Base-by-base conservation (phyloP, 2,329 filamentous ascomycete species). In the Arthrobotrys musiformis region DNA sequence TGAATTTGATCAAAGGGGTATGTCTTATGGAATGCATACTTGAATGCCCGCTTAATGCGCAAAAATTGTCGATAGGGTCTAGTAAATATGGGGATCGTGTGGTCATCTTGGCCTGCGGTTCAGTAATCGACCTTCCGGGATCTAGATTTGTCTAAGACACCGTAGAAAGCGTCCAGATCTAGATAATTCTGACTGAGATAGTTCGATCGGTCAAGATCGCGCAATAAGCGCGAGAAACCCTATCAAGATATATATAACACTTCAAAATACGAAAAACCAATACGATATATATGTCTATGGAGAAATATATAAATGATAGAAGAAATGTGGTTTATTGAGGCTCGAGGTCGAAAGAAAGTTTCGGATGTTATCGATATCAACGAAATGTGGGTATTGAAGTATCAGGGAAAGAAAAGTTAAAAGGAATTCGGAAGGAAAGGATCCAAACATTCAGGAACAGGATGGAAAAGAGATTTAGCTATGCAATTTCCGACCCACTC, bases 41-140 rank as follows among this genome's bases (percentile, higher is more conserved):
- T 15, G 69, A 66, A 13, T 73, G 69, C 1, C 69, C 69, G 19
- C 69, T 73, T 1, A 73, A 60, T 8, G 69, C 69, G 50, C 69
- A 73, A 40, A 73, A 73, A 40, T 67, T 67, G 2, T 48, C 61
- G 30, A 73, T 73, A 6, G 69, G 69, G 24, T 73, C 69, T 46
- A 73, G 35, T 4, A 60, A 58, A 24, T 60, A 73, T 4, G 69
- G 69, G 9, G 69, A 64, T n/a, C 52, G 2, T 8, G 64, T 44
- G 15, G 22, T 56, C n/a, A 52, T 52, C 9, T 11, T 30, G 2
- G 24, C 5, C 30, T 4, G n/a, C n/a, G 13, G 48, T 52, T 48
- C 6, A 48, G 7, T 48, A 48, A 48, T 48, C 44, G 22, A 3
- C 8, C n/a, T 42, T 1, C n/a, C n/a, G n/a, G n/a, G n/a, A n/a